A percentile compares a stretch with the other conserved stretches of the same genome.
phyloP scores from a whole-genome alignment of 495 filamentous ascomycete species.

The Extremus antarcticus region DNA sequence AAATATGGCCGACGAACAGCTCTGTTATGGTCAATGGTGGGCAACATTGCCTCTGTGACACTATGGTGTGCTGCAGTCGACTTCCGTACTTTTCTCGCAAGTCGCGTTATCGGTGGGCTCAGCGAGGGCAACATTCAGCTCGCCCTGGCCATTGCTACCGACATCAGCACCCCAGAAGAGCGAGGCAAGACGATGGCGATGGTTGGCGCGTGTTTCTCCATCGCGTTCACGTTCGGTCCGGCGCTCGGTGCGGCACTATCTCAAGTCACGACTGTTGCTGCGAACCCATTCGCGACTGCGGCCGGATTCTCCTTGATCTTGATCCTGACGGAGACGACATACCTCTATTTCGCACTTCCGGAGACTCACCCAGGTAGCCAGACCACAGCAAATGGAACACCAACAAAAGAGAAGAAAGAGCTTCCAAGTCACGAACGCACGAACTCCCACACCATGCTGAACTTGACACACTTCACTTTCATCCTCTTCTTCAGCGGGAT shows the following conservation, averaged over 20 bases:
- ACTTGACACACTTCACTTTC: constrained; percentile 78
- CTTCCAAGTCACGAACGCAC: constrained; percentile 41
- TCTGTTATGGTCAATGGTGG: constrained; percentile 85
- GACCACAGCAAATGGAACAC: constrained; percentile 20
- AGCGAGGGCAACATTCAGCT: constrained; percentile 97
- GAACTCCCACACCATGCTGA: constrained; percentile 75
- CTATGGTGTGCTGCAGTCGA: constrained; percentile 89
- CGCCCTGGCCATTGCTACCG: constrained; percentile 91
- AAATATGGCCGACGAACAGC: constrained; percentile 79
- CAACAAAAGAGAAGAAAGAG: background rate
- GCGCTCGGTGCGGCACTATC: constrained; percentile 78
- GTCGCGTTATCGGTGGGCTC: constrained; percentile 80
- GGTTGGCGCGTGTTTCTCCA: constrained; percentile 90
- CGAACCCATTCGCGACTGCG: constrained; percentile 87
- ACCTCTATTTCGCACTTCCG: constrained; percentile 77
- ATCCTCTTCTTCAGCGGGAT: constrained; percentile 94
- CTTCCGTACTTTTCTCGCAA: constrained; percentile 90
- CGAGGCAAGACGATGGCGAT: constrained; percentile 88
- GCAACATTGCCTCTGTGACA: constrained; percentile 83
- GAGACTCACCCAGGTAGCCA: constrained; percentile 62
- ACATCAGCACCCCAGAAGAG: constrained; percentile 74
- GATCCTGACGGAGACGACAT: constrained; percentile 74
- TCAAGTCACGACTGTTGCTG: constrained; percentile 59
- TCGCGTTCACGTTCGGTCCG: constrained; percentile 94
- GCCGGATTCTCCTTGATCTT: constrained; percentile 74